phyloP scores from a whole-genome alignment of 495 filamentous ascomycete species.

The Astrothelium subdiscretum region DNA sequence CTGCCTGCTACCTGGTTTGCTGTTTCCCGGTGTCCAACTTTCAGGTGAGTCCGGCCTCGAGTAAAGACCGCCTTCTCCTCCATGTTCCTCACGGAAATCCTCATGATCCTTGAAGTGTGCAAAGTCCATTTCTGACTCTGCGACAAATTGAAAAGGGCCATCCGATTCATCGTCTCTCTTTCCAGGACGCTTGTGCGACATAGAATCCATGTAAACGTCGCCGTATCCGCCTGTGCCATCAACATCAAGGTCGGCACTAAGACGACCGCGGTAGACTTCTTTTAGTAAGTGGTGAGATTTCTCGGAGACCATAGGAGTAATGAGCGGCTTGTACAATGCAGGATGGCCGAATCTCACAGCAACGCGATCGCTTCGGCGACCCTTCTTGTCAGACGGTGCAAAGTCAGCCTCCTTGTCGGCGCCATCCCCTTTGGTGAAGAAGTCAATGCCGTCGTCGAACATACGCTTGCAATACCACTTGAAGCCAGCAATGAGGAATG shows the following conservation, averaged over 20 bases:
- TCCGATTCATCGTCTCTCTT: slow-evolving; percentile 37
- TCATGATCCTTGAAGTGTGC: slow-evolving; percentile 77
- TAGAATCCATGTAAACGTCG: slow-evolving; percentile 63
- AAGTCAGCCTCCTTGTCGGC: slow-evolving; percentile 45
- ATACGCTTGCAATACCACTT: slow-evolving; percentile 68
- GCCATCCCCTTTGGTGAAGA: slow-evolving; percentile 52
- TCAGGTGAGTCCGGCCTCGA: slow-evolving; percentile 25
- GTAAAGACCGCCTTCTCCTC: slow-evolving; percentile 48
- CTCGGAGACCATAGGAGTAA: slow-evolving; percentile 92
- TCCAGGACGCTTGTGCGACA: slow-evolving; percentile 65
- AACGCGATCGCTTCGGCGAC: slow-evolving; percentile 52
- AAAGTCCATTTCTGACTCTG: slow-evolving; percentile 85
- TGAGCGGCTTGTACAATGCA: slow-evolving; percentile 74
- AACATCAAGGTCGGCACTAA: slow-evolving; percentile 41
- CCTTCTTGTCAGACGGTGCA: slow-evolving; percentile 37
- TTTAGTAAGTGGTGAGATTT: slow-evolving; percentile 73
- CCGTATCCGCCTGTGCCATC: slow-evolving; percentile 36
- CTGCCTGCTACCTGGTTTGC: slow-evolving; percentile 10
- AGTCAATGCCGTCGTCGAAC: slow-evolving; percentile 70
- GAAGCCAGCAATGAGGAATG: slow-evolving; percentile 71
- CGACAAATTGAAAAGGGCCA: slow-evolving; percentile 72
- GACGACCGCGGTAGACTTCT: slow-evolving; percentile 66
- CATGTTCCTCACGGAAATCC: slow-evolving; percentile 80
- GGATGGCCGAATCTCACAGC: slow-evolving; percentile 80
- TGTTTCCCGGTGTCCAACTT: slow-evolving; percentile 5